These are phyloP conservation scores for Neonectria punicea DNA, from an alignment of 2,329 filamentous ascomycete genomes.

Conservation along the genomic window DNA sequence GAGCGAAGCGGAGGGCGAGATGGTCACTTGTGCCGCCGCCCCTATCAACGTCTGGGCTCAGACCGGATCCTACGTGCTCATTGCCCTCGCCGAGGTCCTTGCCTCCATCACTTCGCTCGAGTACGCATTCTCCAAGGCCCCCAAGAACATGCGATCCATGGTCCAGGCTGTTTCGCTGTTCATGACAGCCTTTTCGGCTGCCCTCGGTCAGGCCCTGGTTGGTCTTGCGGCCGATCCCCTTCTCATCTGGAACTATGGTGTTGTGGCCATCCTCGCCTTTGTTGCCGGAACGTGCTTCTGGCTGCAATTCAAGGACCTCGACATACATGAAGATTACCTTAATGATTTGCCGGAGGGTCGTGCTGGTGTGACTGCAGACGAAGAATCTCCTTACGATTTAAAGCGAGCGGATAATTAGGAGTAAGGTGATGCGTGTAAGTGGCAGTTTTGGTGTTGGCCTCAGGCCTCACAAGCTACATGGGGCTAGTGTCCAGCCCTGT, in stretches of 20 bases:
- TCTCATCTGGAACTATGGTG: constrained; percentile 78
- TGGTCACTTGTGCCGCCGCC: constrained; percentile 56
- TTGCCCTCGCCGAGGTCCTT: constrained; percentile 61
- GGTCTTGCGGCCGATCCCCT: constrained; percentile 66
- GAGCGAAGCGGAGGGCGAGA: constrained; percentile 48
- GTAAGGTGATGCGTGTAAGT: not conserved
- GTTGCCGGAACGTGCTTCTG: constrained; percentile 74
- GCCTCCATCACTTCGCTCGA: constrained; percentile 70
- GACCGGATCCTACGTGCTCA: constrained; percentile 60
- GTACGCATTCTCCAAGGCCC: constrained; percentile 81
- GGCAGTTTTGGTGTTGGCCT: too few relatives aligned
- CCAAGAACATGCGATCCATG: constrained; percentile 79
- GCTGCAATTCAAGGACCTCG: constrained; percentile 69
- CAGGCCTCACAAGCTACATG: too few relatives aligned
- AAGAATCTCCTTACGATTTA: constrained; percentile 32
- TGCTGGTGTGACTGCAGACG: constrained; percentile 38
- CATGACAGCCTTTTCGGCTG: constrained; percentile 74
- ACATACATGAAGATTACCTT: constrained; percentile 72
- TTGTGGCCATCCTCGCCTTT: constrained; percentile 73
- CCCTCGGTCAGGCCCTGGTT: constrained; percentile 69
- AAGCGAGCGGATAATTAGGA: constrained; percentile 23
- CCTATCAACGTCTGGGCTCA: constrained; percentile 72
- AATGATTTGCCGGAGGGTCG: constrained; percentile 64
- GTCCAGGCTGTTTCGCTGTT: constrained; percentile 76
- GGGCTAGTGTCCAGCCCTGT: too few relatives aligned